A percentile compares a stretch with the other conserved stretches of the same genome.
Evolutionary conservation across 2,329 filamentous ascomycete species (phyloP).

Genomic region (Aspergillus pseudoglaucus): DNA sequence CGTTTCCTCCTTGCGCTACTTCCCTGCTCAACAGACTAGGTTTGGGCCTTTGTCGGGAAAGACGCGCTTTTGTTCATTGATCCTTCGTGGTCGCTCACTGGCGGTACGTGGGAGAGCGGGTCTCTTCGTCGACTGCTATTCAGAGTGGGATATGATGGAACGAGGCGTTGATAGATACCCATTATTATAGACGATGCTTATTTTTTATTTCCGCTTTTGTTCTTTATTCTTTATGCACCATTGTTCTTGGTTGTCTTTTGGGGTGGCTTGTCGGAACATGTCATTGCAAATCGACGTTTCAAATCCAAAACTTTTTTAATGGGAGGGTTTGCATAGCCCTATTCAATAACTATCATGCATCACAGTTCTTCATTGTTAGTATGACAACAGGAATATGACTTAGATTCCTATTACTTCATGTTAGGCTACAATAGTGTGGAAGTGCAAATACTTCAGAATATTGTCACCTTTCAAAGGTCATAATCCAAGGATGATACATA

Average conservation of each 20-base stretch:
- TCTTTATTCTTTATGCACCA: conserved; percentile 11
- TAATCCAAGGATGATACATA: no score
- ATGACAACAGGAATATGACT: no score
- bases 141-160: conserved; percentile 34
- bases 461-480: no score
- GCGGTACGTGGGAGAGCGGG: conserved; percentile 17
- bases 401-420: no score
- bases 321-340: background rate
- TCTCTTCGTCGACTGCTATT: conserved; percentile 20
- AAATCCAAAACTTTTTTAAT: background rate
- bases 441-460: no score
- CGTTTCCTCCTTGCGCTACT: conserved; percentile 13
- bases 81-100: conserved; percentile 13
- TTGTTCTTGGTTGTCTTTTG: conserved; percentile 10
- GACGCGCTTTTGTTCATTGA: conserved; percentile 20
- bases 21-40: conserved; percentile 25
- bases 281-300: conserved; percentile 2
- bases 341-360: no score
- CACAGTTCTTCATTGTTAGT: no score
- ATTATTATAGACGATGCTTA: conserved; percentile 27
- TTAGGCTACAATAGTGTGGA: no score
- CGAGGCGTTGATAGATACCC: conserved; percentile 41
- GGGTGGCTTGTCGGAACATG: conserved; percentile 5
- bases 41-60: conserved; percentile 25
- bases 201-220: conserved; percentile 15